Percentiles rank a stretch among this genome's conserved stretches.
Evolutionary conservation across 495 filamentous ascomycete species (phyloP).

Genomic region (Lasiosphaeria hispida): DNA sequence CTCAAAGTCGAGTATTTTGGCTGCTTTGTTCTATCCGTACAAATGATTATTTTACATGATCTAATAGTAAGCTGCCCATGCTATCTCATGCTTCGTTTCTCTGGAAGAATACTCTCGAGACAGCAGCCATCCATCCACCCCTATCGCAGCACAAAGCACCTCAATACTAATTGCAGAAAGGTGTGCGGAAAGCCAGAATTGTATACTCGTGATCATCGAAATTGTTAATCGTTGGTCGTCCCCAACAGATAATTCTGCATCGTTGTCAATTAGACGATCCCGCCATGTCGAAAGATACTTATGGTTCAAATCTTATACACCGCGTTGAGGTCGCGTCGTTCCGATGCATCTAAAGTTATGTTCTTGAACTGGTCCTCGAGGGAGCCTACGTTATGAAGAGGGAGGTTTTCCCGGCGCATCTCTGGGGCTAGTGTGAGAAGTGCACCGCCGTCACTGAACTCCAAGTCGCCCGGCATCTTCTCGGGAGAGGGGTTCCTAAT

Average conservation of each 20-base stretch:
- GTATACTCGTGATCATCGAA: not conserved
- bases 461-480: constrained; percentile 25
- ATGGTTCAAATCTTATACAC: constrained; percentile 15
- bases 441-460: constrained; percentile 21
- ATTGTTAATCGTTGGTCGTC: constrained; percentile 1
- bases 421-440: constrained; percentile 25
- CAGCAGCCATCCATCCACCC: constrained; percentile 3
- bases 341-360: constrained; percentile 19
- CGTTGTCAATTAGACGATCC: not conserved
- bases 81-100: constrained; percentile 16
- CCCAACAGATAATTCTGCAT: not conserved
- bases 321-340: constrained; percentile 12
- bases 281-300: not conserved
- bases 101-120: not conserved
- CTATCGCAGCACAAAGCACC: constrained; percentile 11
- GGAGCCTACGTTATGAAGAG: constrained; percentile 27
- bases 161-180: constrained; percentile 18
- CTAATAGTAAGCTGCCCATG: constrained; percentile 28
- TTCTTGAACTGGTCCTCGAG: constrained; percentile 32
- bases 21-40: not conserved
- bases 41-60: constrained; percentile 25
- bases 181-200: constrained; percentile 15
- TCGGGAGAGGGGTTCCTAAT: constrained; percentile 23
- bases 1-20: not conserved
- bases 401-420: constrained; percentile 44